These are phyloP conservation scores for Rosa hybrid DNA, from an alignment of 331 rosid genomes.

Conservation along the genomic window DNA sequence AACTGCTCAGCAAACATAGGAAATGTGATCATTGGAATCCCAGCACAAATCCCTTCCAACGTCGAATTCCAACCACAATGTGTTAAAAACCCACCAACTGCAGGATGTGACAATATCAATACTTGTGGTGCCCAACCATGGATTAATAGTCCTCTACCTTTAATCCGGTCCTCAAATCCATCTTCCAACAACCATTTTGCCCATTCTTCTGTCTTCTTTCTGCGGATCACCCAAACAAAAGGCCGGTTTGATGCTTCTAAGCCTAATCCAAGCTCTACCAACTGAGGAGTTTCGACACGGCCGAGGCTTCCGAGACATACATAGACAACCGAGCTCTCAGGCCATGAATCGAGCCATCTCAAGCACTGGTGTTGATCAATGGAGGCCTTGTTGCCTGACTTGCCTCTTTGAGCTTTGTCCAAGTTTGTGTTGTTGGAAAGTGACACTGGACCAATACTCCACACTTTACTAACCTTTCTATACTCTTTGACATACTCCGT, in stretches of 20 bases:
- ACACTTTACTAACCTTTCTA: slow-evolving; percentile 9
- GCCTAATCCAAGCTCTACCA: slow-evolving; percentile 33
- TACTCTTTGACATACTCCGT: slow-evolving; percentile 9
- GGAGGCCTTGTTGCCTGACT: slow-evolving; percentile 4
- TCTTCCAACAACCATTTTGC: slow-evolving; percentile 35
- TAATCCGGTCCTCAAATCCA: slow-evolving; percentile 35
- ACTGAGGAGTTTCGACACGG: slow-evolving; percentile 5
- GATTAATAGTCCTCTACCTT: slow-evolving; percentile 33
- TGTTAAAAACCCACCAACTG: slow-evolving; percentile 46
- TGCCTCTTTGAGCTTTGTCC: slow-evolving; percentile 34
- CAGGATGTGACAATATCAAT: slow-evolving; percentile 39
- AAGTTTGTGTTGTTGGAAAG: slow-evolving; percentile 13
- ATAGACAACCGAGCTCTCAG: slow-evolving; percentile 15
- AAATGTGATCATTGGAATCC: slow-evolving; percentile 55
- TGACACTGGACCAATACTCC: slow-evolving; percentile 40
- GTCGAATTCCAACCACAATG: slow-evolving; percentile 62
- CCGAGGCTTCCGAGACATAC: slow-evolving; percentile 30
- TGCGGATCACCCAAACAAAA: slow-evolving; percentile 21
- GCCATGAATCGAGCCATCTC: slow-evolving; percentile 49
- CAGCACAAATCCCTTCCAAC: slow-evolving; percentile 40
- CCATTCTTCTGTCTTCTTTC: slow-evolving; percentile 26
- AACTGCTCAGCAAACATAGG: slow-evolving; percentile 50
- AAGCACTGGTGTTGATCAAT: slow-evolving; percentile 19
- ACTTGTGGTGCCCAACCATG: slow-evolving; percentile 59
- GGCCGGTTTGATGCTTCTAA: slow-evolving; percentile 17